phyloP scores from a whole-genome alignment of 2,329 filamentous ascomycete species.

The Venturia asperata region DNA sequence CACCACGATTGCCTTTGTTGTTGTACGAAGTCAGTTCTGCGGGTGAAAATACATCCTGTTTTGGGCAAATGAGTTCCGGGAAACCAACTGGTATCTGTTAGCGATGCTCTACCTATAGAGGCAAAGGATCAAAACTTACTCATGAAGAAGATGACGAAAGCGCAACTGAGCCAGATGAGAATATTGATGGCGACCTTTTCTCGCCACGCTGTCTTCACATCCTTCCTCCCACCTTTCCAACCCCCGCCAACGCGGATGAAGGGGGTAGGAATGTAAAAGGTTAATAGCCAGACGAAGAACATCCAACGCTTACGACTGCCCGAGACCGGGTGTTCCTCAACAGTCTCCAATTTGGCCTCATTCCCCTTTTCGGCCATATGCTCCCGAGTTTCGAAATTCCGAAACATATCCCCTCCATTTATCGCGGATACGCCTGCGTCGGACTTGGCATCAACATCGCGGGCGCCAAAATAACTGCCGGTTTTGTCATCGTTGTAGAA shows the following conservation, averaged over 20 bases:
- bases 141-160: slow-evolving; percentile 77
- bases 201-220: slow-evolving; percentile 87
- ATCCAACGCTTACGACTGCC: slow-evolving; percentile 86
- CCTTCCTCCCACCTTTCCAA: slow-evolving; percentile 69
- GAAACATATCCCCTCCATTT: slow-evolving; percentile 94
- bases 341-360: slow-evolving; percentile 80
- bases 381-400: slow-evolving; percentile 86
- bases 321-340: slow-evolving; percentile 75
- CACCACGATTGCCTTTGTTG: slow-evolving; percentile 57
- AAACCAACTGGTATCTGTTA: slow-evolving; percentile 54
- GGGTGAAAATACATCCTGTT: slow-evolving; percentile 76
- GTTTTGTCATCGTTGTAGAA: slow-evolving; percentile 70
- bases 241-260: slow-evolving; percentile 67
- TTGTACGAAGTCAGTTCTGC: slow-evolving; percentile 67
- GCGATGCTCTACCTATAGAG: not conserved
- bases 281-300: slow-evolving; percentile 72
- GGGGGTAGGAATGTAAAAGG: slow-evolving; percentile 83
- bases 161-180: slow-evolving; percentile 86
- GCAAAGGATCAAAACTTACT: slow-evolving; percentile 24
- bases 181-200: slow-evolving; percentile 98
- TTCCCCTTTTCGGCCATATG: slow-evolving; percentile 95
- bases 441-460: slow-evolving; percentile 76
- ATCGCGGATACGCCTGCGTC: slow-evolving; percentile 90
- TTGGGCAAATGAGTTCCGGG: slow-evolving; percentile 82
- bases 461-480: slow-evolving; percentile 72